Base-by-base conservation (phyloP, 805 yeast genomes). In the Kuraishia piskuri region DNA sequence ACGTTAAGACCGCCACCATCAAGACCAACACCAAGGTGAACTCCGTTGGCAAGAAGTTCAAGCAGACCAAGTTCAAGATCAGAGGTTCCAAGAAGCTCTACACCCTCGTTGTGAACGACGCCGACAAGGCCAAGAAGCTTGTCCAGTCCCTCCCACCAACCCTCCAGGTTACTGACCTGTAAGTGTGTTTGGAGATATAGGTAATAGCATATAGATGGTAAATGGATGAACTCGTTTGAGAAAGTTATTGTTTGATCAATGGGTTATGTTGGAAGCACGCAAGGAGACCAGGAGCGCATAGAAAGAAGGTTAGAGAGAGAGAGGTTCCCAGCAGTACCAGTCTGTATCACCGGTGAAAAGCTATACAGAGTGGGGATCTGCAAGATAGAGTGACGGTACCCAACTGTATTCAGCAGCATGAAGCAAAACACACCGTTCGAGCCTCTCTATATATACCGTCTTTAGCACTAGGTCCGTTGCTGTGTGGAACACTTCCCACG, bases 41-140 rank as follows among this genome's bases (percentile, higher is more conserved):
- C 80, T 80, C 86, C 66, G 78, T 78, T 75, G 95, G 94, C 76
- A 86, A 86, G 82, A 78, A 79, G 65, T 80, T 81, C 84, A 86
- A 87, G 79, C 94, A 88, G 79, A 90, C 97, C 81, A 94, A 94
- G 80, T 94, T 94, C 91, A 94, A 94, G 88, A 89, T 94, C 71
- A 90, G 98, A 84, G 97, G 97, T 76, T 70, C 96, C 62, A 90
- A 82, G 76, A 76, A 88, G 82, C 84, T 90, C 72, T 94, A 94
- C 88, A 94, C 99, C 67, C 82, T 92, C 77, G 88, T 88, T 66
- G 92, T 94, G 70, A 83, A 87, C 80, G 98, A 94, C 76, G 87
- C 90, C 70, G 86, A 89, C 76, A 91, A 90, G 84, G 98, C 98
- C 70, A 84, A 88, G 86, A 94, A 94, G 83, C 84, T 94, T 79